Conservation (phyloP, 2,329 filamentous ascomycete species). For the Colletotrichum eremochloae region DNA sequence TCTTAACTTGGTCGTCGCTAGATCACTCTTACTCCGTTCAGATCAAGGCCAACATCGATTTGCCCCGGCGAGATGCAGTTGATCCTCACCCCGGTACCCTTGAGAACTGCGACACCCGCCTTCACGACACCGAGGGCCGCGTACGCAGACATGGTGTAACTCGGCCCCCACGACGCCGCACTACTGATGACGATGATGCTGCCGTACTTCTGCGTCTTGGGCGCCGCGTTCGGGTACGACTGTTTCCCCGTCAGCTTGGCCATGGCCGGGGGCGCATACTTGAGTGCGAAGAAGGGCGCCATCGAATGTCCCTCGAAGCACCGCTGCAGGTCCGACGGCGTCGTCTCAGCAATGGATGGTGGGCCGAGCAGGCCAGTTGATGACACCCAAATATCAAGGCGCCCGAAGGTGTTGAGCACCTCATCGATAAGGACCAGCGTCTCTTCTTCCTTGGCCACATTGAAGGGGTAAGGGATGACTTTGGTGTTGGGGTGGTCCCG, state of each 20-base stretch:
- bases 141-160: slow-evolving; percentile 72
- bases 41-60: slow-evolving; percentile 56
- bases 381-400: slow-evolving; percentile 73
- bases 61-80: slow-evolving; percentile 64
- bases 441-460: slow-evolving; percentile 69
- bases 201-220: slow-evolving; percentile 71
- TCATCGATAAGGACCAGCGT: slow-evolving; percentile 73
- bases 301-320: slow-evolving; percentile 72
- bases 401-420: slow-evolving; percentile 69
- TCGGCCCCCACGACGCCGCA: slow-evolving; percentile 71
- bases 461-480: slow-evolving; percentile 72
- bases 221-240: slow-evolving; percentile 71
- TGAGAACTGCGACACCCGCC: slow-evolving; percentile 68
- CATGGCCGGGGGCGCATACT: slow-evolving; percentile 75
- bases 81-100: slow-evolving; percentile 70
- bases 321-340: slow-evolving; percentile 66
- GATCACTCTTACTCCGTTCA: slow-evolving; percentile 55
- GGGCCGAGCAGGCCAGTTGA: slow-evolving; percentile 70
- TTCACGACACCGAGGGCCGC: slow-evolving; percentile 72
- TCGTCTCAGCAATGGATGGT: slow-evolving; percentile 67
- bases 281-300: slow-evolving; percentile 74
- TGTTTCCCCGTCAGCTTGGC: slow-evolving; percentile 66
- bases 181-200: slow-evolving; percentile 72
- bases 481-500: slow-evolving; percentile 67
- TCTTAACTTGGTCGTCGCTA: neutral